phyloP scores from a whole-genome alignment of 371 early-diverging fungal genomes.

The Syncephalastrum racemosum region DNA sequence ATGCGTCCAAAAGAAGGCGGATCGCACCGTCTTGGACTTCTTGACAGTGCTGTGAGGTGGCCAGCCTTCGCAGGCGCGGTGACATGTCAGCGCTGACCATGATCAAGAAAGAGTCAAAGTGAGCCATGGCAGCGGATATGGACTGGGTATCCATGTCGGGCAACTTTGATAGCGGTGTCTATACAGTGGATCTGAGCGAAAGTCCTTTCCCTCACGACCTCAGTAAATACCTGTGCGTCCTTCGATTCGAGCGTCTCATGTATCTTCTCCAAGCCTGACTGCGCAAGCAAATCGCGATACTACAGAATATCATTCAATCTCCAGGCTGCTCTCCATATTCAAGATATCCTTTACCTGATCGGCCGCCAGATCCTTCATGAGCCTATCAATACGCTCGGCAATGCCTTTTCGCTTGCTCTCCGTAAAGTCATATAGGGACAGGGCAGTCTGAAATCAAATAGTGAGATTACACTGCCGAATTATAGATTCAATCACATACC shows the following conservation, averaged over 20 bases:
- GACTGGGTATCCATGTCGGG: slow-evolving; percentile 58
- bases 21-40: slow-evolving; percentile 46
- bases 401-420: slow-evolving; percentile 31
- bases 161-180: slow-evolving; percentile 63
- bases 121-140: slow-evolving; percentile 54
- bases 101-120: slow-evolving; percentile 68
- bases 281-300: slow-evolving; percentile 36
- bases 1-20: slow-evolving; percentile 61
- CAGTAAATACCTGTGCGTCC: slow-evolving; percentile 31
- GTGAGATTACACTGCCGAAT: background rate
- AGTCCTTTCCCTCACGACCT: too few species aligned
- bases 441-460: slow-evolving; percentile 17
- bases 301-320: slow-evolving; percentile 9
- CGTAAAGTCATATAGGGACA: slow-evolving; percentile 37
- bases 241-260: slow-evolving; percentile 35
- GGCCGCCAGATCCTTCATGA: slow-evolving; percentile 30
- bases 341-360: slow-evolving; percentile 36
- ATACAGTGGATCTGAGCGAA: background rate
- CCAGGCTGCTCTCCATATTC: too few species aligned
- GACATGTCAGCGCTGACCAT: slow-evolving; percentile 49
- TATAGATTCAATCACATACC: slow-evolving; percentile 29
- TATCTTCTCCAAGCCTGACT: slow-evolving; percentile 47
- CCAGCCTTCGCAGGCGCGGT: slow-evolving; percentile 45
- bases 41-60: slow-evolving; percentile 40
- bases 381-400: slow-evolving; percentile 23